Percentiles rank a stretch among this genome's conserved stretches.
These are phyloP conservation scores for Epichloe aotearoae DNA, from an alignment of 2,329 filamentous ascomycete species.

Conservation along the genomic window DNA sequence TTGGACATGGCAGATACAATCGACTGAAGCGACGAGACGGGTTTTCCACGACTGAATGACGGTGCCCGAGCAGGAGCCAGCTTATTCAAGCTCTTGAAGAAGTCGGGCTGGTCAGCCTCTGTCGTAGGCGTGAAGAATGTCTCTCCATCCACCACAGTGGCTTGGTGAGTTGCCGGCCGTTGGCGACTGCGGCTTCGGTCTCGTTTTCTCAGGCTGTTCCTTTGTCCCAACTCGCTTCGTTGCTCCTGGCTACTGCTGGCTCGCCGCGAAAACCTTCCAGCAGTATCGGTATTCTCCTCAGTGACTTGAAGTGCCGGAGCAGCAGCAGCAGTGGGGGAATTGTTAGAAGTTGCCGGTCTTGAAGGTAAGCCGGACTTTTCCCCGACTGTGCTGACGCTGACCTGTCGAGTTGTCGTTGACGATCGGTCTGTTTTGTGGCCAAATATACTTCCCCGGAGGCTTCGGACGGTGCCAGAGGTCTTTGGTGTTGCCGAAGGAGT, in stretches of 20 bases:
- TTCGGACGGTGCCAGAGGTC: constrained; percentile 59
- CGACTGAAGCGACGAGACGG: constrained; percentile 32
- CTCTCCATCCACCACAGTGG: constrained; percentile 37
- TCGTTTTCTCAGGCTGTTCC: constrained; percentile 40
- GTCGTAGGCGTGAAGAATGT: constrained; percentile 35
- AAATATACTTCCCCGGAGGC: constrained; percentile 65
- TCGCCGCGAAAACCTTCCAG: constrained; percentile 17
- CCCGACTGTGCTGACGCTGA: constrained; percentile 20
- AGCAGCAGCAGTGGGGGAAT: constrained; percentile 21
- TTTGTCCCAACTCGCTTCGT: constrained; percentile 33
- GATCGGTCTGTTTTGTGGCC: constrained; percentile 40
- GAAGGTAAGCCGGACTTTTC: constrained; percentile 23
- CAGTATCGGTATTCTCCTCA: constrained; percentile 39
- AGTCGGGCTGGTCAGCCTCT: constrained; percentile 28
- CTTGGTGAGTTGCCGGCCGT: constrained; percentile 29
- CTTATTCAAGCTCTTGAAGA: constrained; percentile 30
- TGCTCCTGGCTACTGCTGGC: constrained; percentile 22
- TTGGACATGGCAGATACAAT: constrained; percentile 28
- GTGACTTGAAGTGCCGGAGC: constrained; percentile 69
- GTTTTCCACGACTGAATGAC: constrained; percentile 30
- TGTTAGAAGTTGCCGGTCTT: constrained; percentile 29
- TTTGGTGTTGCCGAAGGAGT: constrained; percentile 46
- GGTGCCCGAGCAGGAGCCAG: constrained; percentile 23
- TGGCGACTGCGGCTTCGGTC: constrained; percentile 36
- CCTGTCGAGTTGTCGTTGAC: constrained; percentile 27